A percentile compares a stretch with the other conserved stretches of the same genome.
These are phyloP conservation scores for Phytopythium sindhum DNA, from an alignment of 352 stramenopile species.

Conservation along the genomic window DNA sequence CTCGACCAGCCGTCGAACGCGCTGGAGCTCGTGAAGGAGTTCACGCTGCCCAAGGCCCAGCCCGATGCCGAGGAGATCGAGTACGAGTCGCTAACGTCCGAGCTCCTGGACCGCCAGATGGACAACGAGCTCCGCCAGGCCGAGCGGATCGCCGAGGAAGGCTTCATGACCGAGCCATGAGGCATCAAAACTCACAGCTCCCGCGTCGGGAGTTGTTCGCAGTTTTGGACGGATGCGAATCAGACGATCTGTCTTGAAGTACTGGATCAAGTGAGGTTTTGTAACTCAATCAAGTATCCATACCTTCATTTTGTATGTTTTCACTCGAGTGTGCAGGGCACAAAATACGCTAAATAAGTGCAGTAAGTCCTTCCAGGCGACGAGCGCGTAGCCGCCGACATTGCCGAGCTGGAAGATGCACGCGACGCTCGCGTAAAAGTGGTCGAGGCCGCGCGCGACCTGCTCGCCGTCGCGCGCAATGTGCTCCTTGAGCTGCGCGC, in stretches of 20 bases:
- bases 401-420: conserved; percentile 51
- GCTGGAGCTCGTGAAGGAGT: conserved; percentile 93
- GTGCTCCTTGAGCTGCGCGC: conserved; percentile 40
- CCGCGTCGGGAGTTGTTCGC: background rate
- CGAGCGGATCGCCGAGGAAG: conserved; percentile 28
- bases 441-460: conserved; percentile 47
- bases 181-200: no score
- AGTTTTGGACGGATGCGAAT: no score
- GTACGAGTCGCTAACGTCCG: conserved; percentile 13
- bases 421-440: conserved; percentile 72
- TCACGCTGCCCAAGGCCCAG: conserved; percentile 53
- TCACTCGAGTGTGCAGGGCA: no score
- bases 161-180: conserved; percentile 25
- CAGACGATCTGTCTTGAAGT: background rate
- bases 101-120: conserved; percentile 19
- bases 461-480: conserved; percentile 50
- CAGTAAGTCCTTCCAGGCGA: conserved; percentile 25
- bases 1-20: conserved; percentile 92
- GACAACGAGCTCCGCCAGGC: conserved; percentile 3
- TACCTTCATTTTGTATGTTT: no score
- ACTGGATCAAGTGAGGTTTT: background rate
- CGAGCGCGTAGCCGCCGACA: conserved; percentile 62
- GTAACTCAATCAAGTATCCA: background rate
- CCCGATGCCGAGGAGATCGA: conserved; percentile 16
- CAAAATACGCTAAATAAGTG: background rate